Base-by-base conservation (phyloP, 2,329 filamentous ascomycete species). In the Aspergillus carbonarius region DNA sequence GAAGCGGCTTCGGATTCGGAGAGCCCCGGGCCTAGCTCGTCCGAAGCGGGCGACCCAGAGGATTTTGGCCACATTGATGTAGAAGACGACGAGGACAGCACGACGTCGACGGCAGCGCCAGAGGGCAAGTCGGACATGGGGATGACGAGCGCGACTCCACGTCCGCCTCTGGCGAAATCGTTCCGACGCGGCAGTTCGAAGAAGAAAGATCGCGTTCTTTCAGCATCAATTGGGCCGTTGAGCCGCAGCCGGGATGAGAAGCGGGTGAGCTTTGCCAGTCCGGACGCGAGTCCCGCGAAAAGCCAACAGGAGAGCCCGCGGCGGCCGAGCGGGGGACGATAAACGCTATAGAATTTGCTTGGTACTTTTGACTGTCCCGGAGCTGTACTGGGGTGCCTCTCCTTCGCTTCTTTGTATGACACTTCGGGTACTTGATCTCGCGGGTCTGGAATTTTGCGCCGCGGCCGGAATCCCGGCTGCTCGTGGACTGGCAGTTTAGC, bases 1-100 rank as follows among this genome's bases (percentile, higher is more conserved):
- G 89, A 90, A 65, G 87, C 70, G 13, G 75, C 88, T 56, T 90
- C 88, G 1, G 86, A 89, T 47, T 88, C 85, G 0, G 79, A 81
- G 44, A 88, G 85, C 4, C 85, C 85, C 25, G 74, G 71, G 13
- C 73, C 78, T 1, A 74, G 72, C 49, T 79, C 79, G 5, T 81
- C 77, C 3, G 76, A 78, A 37, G 74, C 74, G 15, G 77, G 84
- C 37, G 86, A 86, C 25, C 79, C 84, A n/a, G 84, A 77, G 17
- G 71, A 77, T 18, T 75, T 78, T 50, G 70, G 76, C 34, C 74
- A 78, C 56, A 75, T 81, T 49, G 74, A 80, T 54, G 76, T 81
- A 7, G 75, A 77, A 59, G 77, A 79, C 51, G 77, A 78, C 49
- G 78, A 80, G 53, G 75, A 76, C 15, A 71, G 73, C 30, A 68